Evolutionary conservation across 2,329 filamentous ascomycete species (phyloP).

Genomic region (Aspergillus novofumigatus): DNA sequence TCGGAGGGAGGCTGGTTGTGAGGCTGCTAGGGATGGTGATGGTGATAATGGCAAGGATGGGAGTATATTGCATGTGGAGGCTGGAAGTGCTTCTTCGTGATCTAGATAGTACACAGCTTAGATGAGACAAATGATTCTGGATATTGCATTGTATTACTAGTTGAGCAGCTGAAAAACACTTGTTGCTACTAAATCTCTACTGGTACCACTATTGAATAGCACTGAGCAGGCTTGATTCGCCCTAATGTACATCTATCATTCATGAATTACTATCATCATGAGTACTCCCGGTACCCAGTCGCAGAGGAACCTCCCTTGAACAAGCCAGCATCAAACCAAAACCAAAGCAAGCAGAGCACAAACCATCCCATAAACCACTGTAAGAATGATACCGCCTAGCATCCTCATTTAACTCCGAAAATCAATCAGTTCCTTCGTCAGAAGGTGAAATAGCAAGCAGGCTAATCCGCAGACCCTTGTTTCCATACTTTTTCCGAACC

Average conservation of each 20-base stretch:
- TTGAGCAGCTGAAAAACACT: background rate
- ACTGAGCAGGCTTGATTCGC: background rate
- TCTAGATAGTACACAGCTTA: too few relatives aligned
- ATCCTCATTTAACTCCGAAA: background rate
- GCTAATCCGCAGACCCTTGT: background rate
- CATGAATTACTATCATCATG: background rate
- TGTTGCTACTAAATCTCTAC: background rate
- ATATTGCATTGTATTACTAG: background rate
- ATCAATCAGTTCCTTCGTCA: background rate
- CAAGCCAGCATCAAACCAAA: background rate
- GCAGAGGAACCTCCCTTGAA: background rate
- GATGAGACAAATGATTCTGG: too few relatives aligned
- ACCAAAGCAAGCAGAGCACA: background rate
- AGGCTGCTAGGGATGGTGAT: slow-evolving; percentile 8
- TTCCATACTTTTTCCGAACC: background rate
- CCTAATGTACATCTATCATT: background rate
- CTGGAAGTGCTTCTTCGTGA: background rate
- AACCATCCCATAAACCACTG: background rate
- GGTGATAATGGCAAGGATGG: background rate
- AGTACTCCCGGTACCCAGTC: background rate
- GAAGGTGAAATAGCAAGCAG: background rate
- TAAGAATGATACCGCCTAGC: background rate
- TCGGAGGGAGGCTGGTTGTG: too few relatives aligned
- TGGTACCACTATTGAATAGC: background rate
- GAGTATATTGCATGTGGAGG: background rate